Evolutionary conservation across 2,329 filamentous ascomycete species (phyloP), one percentile per base, ranked within the genome.

Genomic region (Epicoccum sorghinum): DNA sequence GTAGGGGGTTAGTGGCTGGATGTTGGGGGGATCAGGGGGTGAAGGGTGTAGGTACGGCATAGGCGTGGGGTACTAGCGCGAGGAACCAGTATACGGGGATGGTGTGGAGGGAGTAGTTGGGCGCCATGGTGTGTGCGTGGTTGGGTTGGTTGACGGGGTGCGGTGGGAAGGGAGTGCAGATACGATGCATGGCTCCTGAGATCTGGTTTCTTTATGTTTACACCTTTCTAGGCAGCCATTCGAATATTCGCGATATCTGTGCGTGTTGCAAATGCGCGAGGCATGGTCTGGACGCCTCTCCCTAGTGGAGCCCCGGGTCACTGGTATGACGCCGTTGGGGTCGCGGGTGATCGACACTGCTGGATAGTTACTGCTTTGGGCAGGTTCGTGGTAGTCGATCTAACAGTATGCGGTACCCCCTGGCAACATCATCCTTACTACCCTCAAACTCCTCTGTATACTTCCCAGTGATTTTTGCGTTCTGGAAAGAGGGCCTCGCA

Each of bases 1-100:
- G 38, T 27, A 5, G 5, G 25, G n/a, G n/a, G 4, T n/a, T 42
- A n/a, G 25, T 27, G 7, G 23, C n/a, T 40, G 9, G 10, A 13
- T 23, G 23, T 13, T 12, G 22, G 23, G 22, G 25, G n/a, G n/a
- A 4, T n/a, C 30, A n/a, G 25, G 13, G 7, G 23, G n/a, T 40
- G 9, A n/a, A 13, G 9, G 23, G 4, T 12, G 22, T 9, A 10
- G 37, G 14, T 42, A 69, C 68, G 3, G 61, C 61, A 42, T 61
- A 59, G 7, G 42, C 55, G 32, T 69, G 68, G 1, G 67, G 67
- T 10, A 33, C 48, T 1, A 69, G 47, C 1, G 62, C 49, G 5
- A 69, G 35, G 22, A 66, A 12, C 65, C 64, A 69, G 54, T 63
- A 69, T 2, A 58, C 42, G 4, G 64, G 65, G 32, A 71, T 67